These are phyloP conservation scores for Globisporangium megalacanthum DNA, from an alignment of 352 stramenopile genomes.

Conservation along the genomic window DNA sequence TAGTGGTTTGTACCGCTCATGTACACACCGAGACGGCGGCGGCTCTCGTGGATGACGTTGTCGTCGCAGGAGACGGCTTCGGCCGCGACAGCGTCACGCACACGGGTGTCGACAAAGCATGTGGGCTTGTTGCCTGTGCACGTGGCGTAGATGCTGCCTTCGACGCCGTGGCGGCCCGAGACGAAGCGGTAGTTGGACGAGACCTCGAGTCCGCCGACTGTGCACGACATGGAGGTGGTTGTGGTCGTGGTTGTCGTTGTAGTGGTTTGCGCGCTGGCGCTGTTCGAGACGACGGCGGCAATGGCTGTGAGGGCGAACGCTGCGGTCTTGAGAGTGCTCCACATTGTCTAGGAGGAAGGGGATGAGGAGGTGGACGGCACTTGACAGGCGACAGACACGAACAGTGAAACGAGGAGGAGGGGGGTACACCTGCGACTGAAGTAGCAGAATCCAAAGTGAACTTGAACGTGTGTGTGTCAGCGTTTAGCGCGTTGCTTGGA, in stretches of 20 bases:
- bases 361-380: background rate
- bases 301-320: background rate
- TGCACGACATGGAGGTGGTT: conserved; percentile 1
- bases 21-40: conserved; percentile 32
- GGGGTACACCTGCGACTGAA: background rate
- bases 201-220: conserved; percentile 14
- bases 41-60: conserved; percentile 28
- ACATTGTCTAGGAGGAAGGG: conserved; percentile 1
- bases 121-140: conserved; percentile 18
- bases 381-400: background rate
- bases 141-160: conserved; percentile 38
- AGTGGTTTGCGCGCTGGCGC: conserved; percentile 5
- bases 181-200: conserved; percentile 24
- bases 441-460: background rate
- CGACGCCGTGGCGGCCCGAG: conserved; percentile 24
- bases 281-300: conserved; percentile 1
- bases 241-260: conserved; percentile 1
- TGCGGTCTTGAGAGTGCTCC: conserved; percentile 11
- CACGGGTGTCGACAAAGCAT: conserved; percentile 29
- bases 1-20: conserved; percentile 21
- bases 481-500: no score
- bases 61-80: conserved; percentile 26
- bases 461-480: no score
- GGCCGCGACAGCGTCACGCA: conserved; percentile 21
- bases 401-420: conserved; percentile 5